A percentile compares a stretch with the other conserved stretches of the same genome.
Conservation (phyloP, 768 basidiomycete genomes). For the Tulasnella sp. region DNA sequence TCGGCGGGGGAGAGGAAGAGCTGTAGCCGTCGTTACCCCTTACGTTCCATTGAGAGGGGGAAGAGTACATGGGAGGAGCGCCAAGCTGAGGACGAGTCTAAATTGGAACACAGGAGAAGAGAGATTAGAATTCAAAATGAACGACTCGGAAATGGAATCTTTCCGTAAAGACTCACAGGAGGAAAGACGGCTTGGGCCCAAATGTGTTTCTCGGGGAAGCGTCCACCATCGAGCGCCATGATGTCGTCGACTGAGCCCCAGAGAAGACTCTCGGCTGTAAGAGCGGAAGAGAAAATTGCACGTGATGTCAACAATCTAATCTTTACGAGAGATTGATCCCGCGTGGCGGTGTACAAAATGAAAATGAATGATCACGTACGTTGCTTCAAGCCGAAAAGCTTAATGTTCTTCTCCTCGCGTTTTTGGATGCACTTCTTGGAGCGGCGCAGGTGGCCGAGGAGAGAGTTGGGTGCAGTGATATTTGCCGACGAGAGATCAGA, state of each 20-base stretch:
- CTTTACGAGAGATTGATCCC: neutral
- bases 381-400: constrained; percentile 15
- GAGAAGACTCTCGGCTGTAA: constrained; percentile 15
- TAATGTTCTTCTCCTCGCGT: constrained; percentile 8
- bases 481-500: constrained; percentile 15
- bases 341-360: neutral
- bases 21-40: constrained; percentile 1
- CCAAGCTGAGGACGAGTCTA: constrained; percentile 11
- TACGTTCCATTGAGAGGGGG: constrained; percentile 12
- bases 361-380: too few species aligned
- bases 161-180: constrained; percentile 11
- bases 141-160: neutral
- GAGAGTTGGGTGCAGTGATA: constrained; percentile 14
- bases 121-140: neutral
- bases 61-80: constrained; percentile 13
- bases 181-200: constrained; percentile 14
- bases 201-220: constrained; percentile 6
- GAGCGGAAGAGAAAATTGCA: neutral
- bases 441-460: constrained; percentile 14
- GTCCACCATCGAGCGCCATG: constrained; percentile 9
- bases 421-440: constrained; percentile 14
- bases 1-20: constrained; percentile 8
- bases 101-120: neutral
- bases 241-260: constrained; percentile 16
- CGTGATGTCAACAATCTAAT: neutral